Evolutionary conservation across 1,139 yeast genomes (phyloP), one percentile per base, ranked within the genome.

Genomic region (Debaryomycetaceae sp.): DNA sequence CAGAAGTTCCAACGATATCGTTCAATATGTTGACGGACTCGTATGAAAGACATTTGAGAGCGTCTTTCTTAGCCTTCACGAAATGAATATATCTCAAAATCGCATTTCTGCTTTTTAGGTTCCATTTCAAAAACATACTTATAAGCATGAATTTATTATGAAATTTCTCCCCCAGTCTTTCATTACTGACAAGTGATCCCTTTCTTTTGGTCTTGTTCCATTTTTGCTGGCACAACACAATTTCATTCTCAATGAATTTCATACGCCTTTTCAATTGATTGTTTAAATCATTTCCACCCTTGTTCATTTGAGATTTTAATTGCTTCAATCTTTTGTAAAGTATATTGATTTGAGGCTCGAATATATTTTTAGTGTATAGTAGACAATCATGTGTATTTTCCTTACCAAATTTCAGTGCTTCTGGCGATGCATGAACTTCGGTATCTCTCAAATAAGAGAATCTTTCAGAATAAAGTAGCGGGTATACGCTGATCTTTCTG

Each of bases 91-190:
- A 74, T 49, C 65, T 69, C 48, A 68, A 55, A 7, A 72, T 50
- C 22, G 56, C 51, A 45, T 75, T 69, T 27, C 79, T 53, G 45
- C 68, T 71, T 13, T 57, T 49, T 37, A 63, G 62, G 49, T 74
- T 74, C 78, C 78, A 75, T 49, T 73, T 74, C 39, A 73, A 57
- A 37, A 70, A 60, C 75, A 71, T 72, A 38, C 69, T 63, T 27
- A 71, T 61, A 29, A 72, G 57, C 2, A 72, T 59, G 48, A 75
- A 74, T 46, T 66, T 69, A 51, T 75, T 74, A 45, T 71, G 67
- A 51, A 69, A 75, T 36, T 56, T 58, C 11, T 43, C 45, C 17
- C 17, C 24, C 6, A 36, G 40, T 36, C 39, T 38, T 39, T 27
- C 31, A 11, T 27, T 27, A 27, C 31, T 27, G 8, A 27, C 8